A percentile compares a stretch with the other conserved stretches of the same genome.
Evolutionary conservation across 163 green algal species (phyloP).

Genomic region (Scenedesmus sp.): DNA sequence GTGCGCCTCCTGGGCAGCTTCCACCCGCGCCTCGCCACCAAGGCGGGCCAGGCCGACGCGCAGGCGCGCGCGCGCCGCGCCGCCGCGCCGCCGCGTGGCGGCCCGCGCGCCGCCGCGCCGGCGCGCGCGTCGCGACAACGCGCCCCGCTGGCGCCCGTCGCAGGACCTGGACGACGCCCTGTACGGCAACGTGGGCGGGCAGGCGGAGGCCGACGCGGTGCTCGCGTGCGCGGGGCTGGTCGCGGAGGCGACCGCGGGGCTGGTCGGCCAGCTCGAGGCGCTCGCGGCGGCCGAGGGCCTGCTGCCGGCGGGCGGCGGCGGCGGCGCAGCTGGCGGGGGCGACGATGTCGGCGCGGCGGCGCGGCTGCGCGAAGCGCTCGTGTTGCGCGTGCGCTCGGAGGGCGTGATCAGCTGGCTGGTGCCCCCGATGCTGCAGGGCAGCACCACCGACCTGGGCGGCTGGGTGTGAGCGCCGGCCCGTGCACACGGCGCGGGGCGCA

Average conservation of each 20-base stretch:
- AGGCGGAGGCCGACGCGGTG: slow-evolving; percentile 70
- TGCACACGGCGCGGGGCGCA: no score
- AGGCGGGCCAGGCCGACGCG: not conserved
- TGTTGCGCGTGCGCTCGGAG: slow-evolving; percentile 26
- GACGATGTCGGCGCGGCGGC: not conserved
- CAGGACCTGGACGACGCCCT: slow-evolving; percentile 84
- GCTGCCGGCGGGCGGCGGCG: not conserved
- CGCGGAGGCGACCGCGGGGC: slow-evolving; percentile 60
- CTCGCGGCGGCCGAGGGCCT: slow-evolving; percentile 47
- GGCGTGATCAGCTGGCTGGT: slow-evolving; percentile 76
- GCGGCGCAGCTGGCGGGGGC: not conserved
- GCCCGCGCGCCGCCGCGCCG: no score
- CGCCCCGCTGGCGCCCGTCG: not conserved
- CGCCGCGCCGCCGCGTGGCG: no score
- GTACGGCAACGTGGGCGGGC: slow-evolving; percentile 81
- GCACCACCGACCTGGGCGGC: slow-evolving; percentile 23
- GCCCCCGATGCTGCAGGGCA: slow-evolving; percentile 76
- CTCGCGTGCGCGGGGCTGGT: slow-evolving; percentile 51
- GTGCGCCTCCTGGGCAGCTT: slow-evolving; percentile 83
- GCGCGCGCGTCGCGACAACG: not conserved
- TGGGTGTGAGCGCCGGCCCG: slow-evolving; percentile 46
- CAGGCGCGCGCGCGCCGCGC: no score
- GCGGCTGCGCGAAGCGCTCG: slow-evolving; percentile 9
- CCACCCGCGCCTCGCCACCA: slow-evolving; percentile 36
- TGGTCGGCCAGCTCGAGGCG: slow-evolving; percentile 64